phyloP scores from a whole-genome alignment of 176 grass and related monocot species.

The Calamus simplicifolius region DNA sequence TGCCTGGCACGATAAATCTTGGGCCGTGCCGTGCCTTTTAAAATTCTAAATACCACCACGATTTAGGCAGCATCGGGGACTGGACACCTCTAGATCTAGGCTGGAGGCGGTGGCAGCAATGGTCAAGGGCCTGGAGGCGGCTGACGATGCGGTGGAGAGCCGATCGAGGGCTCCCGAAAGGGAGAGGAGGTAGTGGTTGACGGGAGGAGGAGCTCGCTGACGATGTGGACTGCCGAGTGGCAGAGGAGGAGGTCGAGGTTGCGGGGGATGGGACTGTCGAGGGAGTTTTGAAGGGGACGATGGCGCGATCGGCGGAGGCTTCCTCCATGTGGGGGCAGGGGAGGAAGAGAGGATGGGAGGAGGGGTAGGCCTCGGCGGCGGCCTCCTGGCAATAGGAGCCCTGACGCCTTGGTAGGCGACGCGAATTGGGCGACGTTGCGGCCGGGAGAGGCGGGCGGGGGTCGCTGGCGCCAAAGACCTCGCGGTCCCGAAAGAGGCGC shows the following conservation, averaged over 20 bases:
- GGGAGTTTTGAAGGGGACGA: conserved; percentile 29
- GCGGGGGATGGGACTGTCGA: conserved; percentile 26
- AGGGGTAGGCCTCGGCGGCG: conserved; percentile 8
- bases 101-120: conserved; percentile 9
- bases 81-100: conserved; percentile 2
- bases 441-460: no score
- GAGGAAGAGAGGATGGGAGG: background rate
- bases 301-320: conserved; percentile 22
- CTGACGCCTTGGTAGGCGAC: conserved; percentile 16
- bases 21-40: no score
- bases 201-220: conserved; percentile 24
- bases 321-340: conserved; percentile 19
- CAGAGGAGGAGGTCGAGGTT: conserved; percentile 34
- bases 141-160: conserved; percentile 25
- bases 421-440: no score
- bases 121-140: conserved; percentile 26
- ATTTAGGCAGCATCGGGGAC: conserved; percentile 7
- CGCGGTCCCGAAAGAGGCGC: no score
- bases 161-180: background rate
- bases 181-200: conserved; percentile 31
- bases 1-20: no score
- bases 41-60: no score
- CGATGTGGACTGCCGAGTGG: conserved; percentile 22
- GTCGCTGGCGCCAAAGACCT: no score
- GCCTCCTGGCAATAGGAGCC: conserved; percentile 32